Evolutionary conservation across 257 asterid genomes (phyloP).

Genomic region (Nicotiana sylvestris): DNA sequence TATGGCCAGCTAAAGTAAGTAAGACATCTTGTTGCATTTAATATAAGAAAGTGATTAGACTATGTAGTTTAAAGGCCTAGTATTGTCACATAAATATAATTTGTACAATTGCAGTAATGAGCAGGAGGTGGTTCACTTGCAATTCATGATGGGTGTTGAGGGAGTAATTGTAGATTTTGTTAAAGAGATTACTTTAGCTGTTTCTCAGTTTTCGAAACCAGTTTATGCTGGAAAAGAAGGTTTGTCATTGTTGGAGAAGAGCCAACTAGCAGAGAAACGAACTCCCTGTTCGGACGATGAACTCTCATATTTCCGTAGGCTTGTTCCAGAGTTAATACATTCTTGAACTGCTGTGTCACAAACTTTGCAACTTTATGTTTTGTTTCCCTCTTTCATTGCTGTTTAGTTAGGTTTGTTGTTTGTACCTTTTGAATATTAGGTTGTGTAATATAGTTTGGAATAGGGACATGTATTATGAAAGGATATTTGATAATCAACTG

Average conservation of each 20-base stretch:
- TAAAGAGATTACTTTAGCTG: conserved; percentile 18
- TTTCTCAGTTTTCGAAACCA: conserved; percentile 2
- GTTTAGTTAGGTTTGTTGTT: background rate
- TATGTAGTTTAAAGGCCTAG: background rate
- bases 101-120: conserved; percentile 11
- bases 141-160: conserved; percentile 25
- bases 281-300: conserved; percentile 17
- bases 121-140: conserved; percentile 23
- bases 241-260: background rate
- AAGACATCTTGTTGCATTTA: background rate
- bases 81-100: background rate
- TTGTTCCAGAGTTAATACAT: conserved; percentile 16
- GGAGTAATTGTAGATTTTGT: conserved; percentile 31
- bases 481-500: background rate
- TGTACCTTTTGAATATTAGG: background rate
- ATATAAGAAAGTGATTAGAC: background rate
- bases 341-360: background rate
- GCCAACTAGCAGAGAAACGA: background rate
- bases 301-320: conserved; percentile 7
- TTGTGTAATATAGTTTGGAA: background rate
- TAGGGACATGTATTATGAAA: background rate
- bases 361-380: background rate
- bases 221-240: background rate
- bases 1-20: conserved; percentile 34
- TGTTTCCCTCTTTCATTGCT: background rate